phyloP scores from a whole-genome alignment of 78 protist species.

The Abeoforma whisleri region DNA sequence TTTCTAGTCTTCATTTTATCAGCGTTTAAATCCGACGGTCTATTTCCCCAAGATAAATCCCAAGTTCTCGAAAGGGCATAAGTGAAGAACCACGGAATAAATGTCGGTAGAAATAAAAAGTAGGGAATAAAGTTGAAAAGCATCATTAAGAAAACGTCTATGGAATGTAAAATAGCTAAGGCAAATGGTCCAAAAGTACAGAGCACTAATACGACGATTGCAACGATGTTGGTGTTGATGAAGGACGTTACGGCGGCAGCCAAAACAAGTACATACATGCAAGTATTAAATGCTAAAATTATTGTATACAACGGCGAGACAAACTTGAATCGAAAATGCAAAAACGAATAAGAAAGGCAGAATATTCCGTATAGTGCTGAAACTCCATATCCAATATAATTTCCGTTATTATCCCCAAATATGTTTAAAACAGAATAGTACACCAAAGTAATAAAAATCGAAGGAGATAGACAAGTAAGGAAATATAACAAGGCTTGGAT shows the following conservation, averaged over 20 bases:
- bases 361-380: background rate
- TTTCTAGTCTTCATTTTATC: background rate
- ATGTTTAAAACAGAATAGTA: background rate
- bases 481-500: background rate
- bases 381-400: background rate
- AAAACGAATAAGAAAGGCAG: background rate
- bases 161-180: background rate
- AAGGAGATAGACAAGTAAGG: background rate
- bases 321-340: conserved; percentile 7
- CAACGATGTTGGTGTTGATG: background rate
- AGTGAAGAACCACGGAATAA: background rate
- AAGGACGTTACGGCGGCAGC: background rate
- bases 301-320: background rate
- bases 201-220: background rate
- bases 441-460: background rate
- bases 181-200: background rate
- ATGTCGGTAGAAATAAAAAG: conserved; percentile 32
- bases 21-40: background rate
- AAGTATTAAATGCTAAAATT: background rate
- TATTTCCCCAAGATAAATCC: conserved; percentile 43
- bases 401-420: background rate
- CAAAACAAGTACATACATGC: background rate
- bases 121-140: background rate
- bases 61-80: conserved; percentile 33
- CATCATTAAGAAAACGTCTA: background rate